Evolutionary conservation across 768 basidiomycete genomes (phyloP).

Genomic region (Suillus subaureus): DNA sequence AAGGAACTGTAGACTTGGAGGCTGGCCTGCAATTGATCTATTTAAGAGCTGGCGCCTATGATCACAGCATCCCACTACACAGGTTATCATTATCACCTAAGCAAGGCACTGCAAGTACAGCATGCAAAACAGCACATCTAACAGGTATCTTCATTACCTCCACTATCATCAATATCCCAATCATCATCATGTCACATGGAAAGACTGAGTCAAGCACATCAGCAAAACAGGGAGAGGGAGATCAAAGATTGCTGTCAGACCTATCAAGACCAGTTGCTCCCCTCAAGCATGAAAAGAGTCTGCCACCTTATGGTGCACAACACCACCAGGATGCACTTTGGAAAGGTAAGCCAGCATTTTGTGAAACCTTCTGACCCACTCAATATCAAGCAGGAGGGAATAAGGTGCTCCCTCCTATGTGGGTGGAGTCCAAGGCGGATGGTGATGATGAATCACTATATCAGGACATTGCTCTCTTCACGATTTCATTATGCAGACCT

Average conservation of each 20-base stretch:
- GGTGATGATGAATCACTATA: rapidly evolving
- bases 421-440: neutral
- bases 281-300: no score
- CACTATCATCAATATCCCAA: neutral
- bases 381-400: neutral
- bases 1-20: no score
- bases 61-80: neutral
- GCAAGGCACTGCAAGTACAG: neutral
- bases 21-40: no score
- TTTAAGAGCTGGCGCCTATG: neutral
- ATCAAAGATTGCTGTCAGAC: neutral
- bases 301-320: neutral
- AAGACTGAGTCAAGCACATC: neutral
- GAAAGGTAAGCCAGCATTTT: neutral
- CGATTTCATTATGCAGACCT: neutral
- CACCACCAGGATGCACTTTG: conserved; percentile 2
- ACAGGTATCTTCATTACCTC: neutral
- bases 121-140: neutral
- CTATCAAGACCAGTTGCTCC: neutral
- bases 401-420: neutral
- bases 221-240: neutral
- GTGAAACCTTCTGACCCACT: neutral
- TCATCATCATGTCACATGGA: neutral
- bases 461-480: neutral
- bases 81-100: neutral